These are phyloP conservation scores for Aphanomyces cochlioides DNA, from an alignment of 352 stramenopile genomes.

Conservation along the genomic window DNA sequence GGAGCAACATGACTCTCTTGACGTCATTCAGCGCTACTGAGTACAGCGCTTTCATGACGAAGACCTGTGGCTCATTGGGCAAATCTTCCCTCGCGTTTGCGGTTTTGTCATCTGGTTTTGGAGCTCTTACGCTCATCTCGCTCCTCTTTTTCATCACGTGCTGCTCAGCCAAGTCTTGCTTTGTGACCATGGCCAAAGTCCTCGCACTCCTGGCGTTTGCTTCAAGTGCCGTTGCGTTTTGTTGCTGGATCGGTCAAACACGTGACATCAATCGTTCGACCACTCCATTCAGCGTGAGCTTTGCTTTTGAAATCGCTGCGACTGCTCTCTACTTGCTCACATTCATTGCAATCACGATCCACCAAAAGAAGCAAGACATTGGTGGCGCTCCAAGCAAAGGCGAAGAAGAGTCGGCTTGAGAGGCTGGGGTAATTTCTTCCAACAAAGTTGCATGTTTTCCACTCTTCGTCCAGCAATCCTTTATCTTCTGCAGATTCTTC, in stretches of 20 bases:
- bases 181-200: not conserved
- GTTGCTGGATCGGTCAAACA: constrained; percentile 13
- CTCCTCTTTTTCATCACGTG: constrained; percentile 9
- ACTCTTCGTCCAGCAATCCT: not conserved
- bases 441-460: not conserved
- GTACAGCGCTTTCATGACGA: constrained; percentile 10
- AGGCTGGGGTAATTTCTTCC: not conserved
- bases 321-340: not conserved
- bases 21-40: not conserved
- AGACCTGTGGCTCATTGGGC: constrained; percentile 14
- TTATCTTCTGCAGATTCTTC: not conserved
- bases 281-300: not conserved
- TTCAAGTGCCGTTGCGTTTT: constrained; percentile 1
- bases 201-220: not conserved
- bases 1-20: not conserved
- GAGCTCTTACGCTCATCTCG: not conserved
- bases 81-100: constrained; percentile 15
- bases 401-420: not conserved
- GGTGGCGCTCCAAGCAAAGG: not conserved
- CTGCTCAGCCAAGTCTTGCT: constrained; percentile 4
- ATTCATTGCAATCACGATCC: not conserved
- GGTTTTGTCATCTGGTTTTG: constrained; percentile 1
- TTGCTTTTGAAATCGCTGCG: constrained; percentile 15
- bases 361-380: not conserved
- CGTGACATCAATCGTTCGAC: not conserved